These are phyloP conservation scores for Pezicula neosporulosa DNA, from an alignment of 2,329 filamentous ascomycete species.

Conservation along the genomic window DNA sequence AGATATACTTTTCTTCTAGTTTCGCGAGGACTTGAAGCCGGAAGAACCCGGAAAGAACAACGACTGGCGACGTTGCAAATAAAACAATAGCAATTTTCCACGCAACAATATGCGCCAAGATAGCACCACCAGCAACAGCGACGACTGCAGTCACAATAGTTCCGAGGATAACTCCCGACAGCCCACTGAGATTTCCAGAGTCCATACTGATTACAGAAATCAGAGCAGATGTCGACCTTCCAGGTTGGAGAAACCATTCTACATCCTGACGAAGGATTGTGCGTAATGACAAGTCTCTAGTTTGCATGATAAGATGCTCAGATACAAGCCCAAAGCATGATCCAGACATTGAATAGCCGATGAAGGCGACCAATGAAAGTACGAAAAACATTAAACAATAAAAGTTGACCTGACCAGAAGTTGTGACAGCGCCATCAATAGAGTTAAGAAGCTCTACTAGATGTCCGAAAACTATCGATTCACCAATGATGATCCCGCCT, in stretches of 20 bases:
- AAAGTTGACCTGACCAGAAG: conserved; percentile 25
- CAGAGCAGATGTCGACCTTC: conserved; percentile 57
- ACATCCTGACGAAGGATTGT: conserved; percentile 64
- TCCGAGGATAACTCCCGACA: conserved; percentile 69
- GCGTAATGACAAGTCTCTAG: conserved; percentile 61
- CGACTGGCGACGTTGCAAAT: conserved; percentile 63
- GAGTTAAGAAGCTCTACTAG: conserved; percentile 48
- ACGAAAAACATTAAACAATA: conserved; percentile 44
- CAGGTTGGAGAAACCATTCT: conserved; percentile 67
- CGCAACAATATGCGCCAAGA: conserved; percentile 66
- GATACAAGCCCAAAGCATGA: conserved; percentile 51
- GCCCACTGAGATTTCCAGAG: conserved; percentile 60
- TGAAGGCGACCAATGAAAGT: conserved; percentile 51
- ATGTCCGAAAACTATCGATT: conserved; percentile 54
- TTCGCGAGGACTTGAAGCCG: conserved; percentile 59
- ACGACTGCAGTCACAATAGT: conserved; percentile 65
- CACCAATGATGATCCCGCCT: conserved; percentile 43
- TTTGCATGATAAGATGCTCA: conserved; percentile 61
- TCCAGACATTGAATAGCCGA: conserved; percentile 57
- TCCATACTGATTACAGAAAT: conserved; percentile 69
- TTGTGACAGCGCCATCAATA: conserved; percentile 25
- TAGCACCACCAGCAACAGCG: conserved; percentile 65
- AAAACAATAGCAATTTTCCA: conserved; percentile 77
- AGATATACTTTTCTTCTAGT: conserved; percentile 48
- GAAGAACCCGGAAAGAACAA: conserved; percentile 67